Evolutionary conservation across 1,284 basidiomycete genomes (phyloP), one percentile per base, ranked within the genome.

Genomic region (Cryptococcus depauperatus): DNA sequence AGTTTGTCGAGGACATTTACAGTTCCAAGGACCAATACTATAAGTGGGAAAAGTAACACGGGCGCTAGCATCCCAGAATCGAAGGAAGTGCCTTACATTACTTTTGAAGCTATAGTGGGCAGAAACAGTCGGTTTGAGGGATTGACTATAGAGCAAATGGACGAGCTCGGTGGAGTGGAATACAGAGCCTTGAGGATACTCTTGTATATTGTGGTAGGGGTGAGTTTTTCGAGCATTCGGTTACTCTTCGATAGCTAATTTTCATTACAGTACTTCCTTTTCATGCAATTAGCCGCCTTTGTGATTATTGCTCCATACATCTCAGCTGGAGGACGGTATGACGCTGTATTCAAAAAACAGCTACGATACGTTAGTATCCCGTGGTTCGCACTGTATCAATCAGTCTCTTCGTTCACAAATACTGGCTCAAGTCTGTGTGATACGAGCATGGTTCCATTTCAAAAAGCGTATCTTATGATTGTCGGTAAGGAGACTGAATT

Each of bases 101-200:
- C 83, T 2, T 96, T 96, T 64, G 79, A 86, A 34, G 84, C 85
- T 0, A 71, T 79, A 10, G 87, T 93, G 3, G 86, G 86, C 0
- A 76, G 84, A 43, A 97, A 97, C 66, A 93, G 88, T 19, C 74
- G 78, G n/a, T 96, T 98, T 64, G 78, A 81, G 40, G 74, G 79
- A 33, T 70, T 96, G 43, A 86, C 83, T 0, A 77, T 80, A 28
- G 85, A 89, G 44, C 84, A 97, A 60, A 74, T 88, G 56, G 85
- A 93, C 52, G 90, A 96, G 68, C 74, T 97, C 5, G 91, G 91
- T 7, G 92, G 92, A 5, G 85, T 95, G 13, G 93, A 98, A 67
- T 97, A 90, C 61, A 79, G 89, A n/a, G 89, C 85, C 1, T 71
- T 95, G 45, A 83, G 82, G 48, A 76, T 84, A 3, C 68, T 93